These are phyloP conservation scores for Beauveria brongniartii DNA, from an alignment of 2,329 filamentous ascomycete species.

Conservation along the genomic window DNA sequence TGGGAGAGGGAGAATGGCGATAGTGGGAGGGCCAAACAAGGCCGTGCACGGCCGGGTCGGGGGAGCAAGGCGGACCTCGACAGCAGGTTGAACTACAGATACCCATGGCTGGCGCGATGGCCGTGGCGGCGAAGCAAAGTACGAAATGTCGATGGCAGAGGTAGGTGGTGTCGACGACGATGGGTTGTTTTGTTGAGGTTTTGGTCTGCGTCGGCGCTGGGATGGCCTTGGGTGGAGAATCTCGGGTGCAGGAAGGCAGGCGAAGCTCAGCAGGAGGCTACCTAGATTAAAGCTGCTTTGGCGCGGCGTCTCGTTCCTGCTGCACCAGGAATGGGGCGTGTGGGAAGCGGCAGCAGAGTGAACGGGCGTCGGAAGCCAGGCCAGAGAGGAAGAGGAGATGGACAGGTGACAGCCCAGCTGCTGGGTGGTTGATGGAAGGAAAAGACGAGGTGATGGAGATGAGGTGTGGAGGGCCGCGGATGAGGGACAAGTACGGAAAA, in stretches of 20 bases:
- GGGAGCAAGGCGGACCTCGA: slow-evolving; percentile 29
- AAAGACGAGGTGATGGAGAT: background rate
- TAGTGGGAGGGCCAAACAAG: background rate
- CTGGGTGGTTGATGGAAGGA: background rate
- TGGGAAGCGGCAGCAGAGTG: background rate
- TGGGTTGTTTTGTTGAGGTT: slow-evolving; percentile 11
- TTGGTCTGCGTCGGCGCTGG: slow-evolving; percentile 1
- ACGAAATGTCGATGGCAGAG: slow-evolving; percentile 5
- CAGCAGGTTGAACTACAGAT: slow-evolving; percentile 54
- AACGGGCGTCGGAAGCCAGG: background rate
- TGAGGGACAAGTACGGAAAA: too few species aligned
- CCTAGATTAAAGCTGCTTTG: background rate
- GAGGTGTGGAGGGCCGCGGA: background rate
- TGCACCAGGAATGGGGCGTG: background rate
- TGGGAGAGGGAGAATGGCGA: background rate
- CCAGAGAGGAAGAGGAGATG: background rate
- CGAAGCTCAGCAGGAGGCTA: background rate
- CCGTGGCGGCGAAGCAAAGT: slow-evolving; percentile 10
- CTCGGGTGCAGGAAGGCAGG: slow-evolving; percentile 8
- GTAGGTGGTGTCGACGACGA: background rate
- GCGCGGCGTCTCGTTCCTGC: slow-evolving; percentile 5
- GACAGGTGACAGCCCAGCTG: background rate
- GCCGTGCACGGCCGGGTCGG: background rate
- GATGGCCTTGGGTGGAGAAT: slow-evolving; percentile 1
- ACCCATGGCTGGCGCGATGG: slow-evolving; percentile 41